phyloP scores from a whole-genome alignment of 352 stramenopile species.

The Phytopythium chamaehyphon region DNA sequence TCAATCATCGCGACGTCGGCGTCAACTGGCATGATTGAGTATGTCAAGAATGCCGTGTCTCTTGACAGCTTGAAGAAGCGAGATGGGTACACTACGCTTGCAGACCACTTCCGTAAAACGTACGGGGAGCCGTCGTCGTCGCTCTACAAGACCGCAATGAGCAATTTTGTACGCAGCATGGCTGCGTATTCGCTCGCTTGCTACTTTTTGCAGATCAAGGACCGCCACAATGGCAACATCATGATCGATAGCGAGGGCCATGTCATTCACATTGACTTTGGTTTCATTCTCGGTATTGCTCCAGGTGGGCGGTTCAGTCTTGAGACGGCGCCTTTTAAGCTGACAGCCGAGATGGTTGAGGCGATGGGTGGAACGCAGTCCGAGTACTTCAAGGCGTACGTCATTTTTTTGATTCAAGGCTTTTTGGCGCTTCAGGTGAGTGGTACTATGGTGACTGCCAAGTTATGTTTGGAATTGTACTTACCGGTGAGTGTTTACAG shows the following conservation, averaged over 20 bases:
- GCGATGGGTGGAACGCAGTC: conserved; percentile 92
- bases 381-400: conserved; percentile 94
- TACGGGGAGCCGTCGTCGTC: conserved; percentile 85
- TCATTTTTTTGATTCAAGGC: conserved; percentile 96
- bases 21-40: conserved; percentile 96
- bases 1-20: conserved; percentile 94
- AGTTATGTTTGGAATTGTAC: too few species aligned
- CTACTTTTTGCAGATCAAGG: conserved; percentile 98
- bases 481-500: too few species aligned
- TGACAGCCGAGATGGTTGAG: conserved; percentile 97
- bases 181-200: conserved; percentile 97
- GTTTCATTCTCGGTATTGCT: conserved; percentile 98
- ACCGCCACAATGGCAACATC: conserved; percentile 99
- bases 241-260: conserved; percentile 97
- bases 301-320: conserved; percentile 93
- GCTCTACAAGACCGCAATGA: conserved; percentile 93
- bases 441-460: too few species aligned
- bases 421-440: conserved; percentile 94
- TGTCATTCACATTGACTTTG: conserved; percentile 99
- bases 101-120: conserved; percentile 89
- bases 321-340: conserved; percentile 98
- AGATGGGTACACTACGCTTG: conserved; percentile 79
- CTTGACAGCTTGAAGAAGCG: conserved; percentile 95
- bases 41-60: conserved; percentile 95
- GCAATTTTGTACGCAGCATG: conserved; percentile 96